A percentile compares a stretch with the other conserved stretches of the same genome.
Conservation (phyloP, 257 asterid species). For the Ligustrum vulgare region DNA sequence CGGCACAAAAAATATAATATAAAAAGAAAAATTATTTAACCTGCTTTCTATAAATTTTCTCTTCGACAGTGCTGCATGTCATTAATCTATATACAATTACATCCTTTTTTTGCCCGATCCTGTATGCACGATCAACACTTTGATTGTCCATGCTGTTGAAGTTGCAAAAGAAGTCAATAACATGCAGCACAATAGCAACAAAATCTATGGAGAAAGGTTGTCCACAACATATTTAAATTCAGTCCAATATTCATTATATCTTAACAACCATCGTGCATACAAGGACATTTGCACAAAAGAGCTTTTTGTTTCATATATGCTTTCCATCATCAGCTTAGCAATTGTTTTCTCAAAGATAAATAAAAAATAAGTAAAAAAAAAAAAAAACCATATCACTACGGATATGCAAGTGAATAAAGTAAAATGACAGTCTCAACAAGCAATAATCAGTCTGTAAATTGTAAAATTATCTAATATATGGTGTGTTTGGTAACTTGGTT, state of each 20-base stretch:
- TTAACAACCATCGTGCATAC: not conserved
- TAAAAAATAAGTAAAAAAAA: no score
- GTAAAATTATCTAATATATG: not conserved
- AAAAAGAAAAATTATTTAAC: slow-evolving; percentile 32
- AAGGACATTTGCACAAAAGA: not conserved
- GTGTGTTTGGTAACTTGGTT: no score
- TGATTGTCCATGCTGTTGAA: slow-evolving; percentile 88
- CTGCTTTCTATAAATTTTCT: slow-evolving; percentile 91
- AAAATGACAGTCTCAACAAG: not conserved
- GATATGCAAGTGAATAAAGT: not conserved
- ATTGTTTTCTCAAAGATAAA: slow-evolving; percentile 8
- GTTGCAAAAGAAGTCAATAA: slow-evolving; percentile 17
- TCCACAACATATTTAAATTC: slow-evolving; percentile 7
- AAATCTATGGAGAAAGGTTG: not conserved
- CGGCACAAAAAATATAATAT: not conserved
- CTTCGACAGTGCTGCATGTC: slow-evolving; percentile 95
- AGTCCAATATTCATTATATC: not conserved
- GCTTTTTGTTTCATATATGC: not conserved
- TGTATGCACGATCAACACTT: slow-evolving; percentile 95
- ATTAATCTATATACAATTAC: slow-evolving; percentile 89
- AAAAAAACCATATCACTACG: slow-evolving; percentile 5
- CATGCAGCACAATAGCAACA: not conserved
- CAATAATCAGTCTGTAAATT: not conserved
- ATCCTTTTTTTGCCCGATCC: slow-evolving; percentile 93
- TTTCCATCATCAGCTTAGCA: not conserved